These are phyloP conservation scores for Heritiera fomes DNA, from an alignment of 345 rosid species.

Conservation along the genomic window DNA sequence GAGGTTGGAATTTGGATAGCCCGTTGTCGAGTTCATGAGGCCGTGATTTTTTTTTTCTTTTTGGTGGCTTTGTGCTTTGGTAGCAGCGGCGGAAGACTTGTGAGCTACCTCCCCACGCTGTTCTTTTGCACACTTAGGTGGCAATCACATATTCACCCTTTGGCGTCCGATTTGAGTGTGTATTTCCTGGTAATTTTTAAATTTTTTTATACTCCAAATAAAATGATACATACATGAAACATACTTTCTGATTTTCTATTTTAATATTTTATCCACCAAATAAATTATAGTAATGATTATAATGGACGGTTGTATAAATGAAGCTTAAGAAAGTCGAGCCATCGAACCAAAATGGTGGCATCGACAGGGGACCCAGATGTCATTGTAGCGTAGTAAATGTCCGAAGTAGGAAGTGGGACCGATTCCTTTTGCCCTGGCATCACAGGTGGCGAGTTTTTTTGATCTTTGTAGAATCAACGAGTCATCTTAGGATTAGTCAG, in stretches of 20 bases:
- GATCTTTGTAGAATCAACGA: constrained; percentile 24
- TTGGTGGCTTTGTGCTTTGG: constrained; percentile 19
- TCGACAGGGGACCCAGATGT: constrained; percentile 29
- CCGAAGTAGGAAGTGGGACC: constrained; percentile 36
- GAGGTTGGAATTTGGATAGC: background rate
- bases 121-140: constrained; percentile 28
- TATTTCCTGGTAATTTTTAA: constrained; percentile 4
- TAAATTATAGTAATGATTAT: background rate
- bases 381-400: constrained; percentile 35
- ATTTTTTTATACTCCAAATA: background rate
- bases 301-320: constrained; percentile 3
- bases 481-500: background rate
- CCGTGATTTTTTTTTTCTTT: background rate
- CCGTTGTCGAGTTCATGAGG: background rate
- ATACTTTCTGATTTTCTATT: background rate
- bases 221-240: background rate
- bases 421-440: constrained; percentile 37
- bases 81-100: constrained; percentile 35
- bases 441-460: constrained; percentile 39
- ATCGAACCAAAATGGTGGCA: constrained; percentile 20
- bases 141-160: constrained; percentile 2
- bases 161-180: background rate
- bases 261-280: background rate
- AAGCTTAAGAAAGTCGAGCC: constrained; percentile 5
- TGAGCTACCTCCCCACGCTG: constrained; percentile 30